Base-by-base conservation (phyloP, 306 rosid species). In the Senna tora region DNA sequence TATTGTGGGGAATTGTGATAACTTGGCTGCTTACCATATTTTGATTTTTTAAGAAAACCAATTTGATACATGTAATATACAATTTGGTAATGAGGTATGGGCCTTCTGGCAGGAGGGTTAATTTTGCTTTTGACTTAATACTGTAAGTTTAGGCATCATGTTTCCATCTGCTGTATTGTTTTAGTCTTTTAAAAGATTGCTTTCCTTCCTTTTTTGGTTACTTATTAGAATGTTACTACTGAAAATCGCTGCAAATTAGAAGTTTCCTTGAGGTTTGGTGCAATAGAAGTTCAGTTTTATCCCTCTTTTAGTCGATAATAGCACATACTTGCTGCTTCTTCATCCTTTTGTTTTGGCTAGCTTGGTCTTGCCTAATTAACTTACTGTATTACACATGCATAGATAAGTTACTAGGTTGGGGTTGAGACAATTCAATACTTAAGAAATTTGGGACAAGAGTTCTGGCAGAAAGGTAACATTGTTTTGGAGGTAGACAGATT, bases 41-140 rank as follows among this genome's bases (percentile, higher is more conserved):
- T 64, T 41, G 41, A 22, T 50, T 13, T 61, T 61, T 49, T 47
- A 52, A 1, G 0, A 51, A 15, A 9, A n/a, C n/a, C 34, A 22
- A n/a, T 22, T 14, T 34, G 51, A 42, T 47, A 0, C 17, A 13
- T 33, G 14, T 19, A 59, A n/a, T n/a, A n/a, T n/a, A n/a, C n/a
- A 47, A 60, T 50, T 52, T 13, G 43, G 43, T 17, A 28, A 65
- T 42, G 25, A 46, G 57, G 10, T 2, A 1, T 43, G 11, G 42
- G 59, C 59, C 25, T 56, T 42, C 9, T 7, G 67, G 57, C 28
- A 36, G 25, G 49, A 16, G 57, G 56, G 14, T 43, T 17, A 32
- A 72, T 17, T 72, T 33, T 51, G 19, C 43, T n/a, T 60, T 60
- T 33, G 47, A 38, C 54, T 5, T 50, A n/a, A 17, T n/a, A 22